These are phyloP conservation scores for Cyclotella choctawhatcheeana DNA, from an alignment of 108 stramenopile genomes.

Conservation along the genomic window DNA sequence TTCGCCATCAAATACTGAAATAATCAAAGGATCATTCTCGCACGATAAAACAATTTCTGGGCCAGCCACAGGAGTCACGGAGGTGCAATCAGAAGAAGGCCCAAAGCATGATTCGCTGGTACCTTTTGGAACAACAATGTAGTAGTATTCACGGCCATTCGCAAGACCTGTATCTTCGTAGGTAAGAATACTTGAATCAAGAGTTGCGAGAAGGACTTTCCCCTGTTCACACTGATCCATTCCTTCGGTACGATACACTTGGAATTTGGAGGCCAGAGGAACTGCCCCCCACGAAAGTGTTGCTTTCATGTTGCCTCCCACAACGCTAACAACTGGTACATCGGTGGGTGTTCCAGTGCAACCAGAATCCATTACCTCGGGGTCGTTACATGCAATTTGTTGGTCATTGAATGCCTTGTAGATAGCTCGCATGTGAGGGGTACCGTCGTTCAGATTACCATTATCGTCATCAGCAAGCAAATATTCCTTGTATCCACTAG, in stretches of 20 bases:
- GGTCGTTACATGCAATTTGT: conserved; percentile 23
- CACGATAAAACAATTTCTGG: neutral
- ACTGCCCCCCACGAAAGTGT: conserved; percentile 9
- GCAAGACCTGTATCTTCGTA: conserved; percentile 13
- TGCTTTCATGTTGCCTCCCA: neutral
- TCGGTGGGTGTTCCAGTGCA: neutral
- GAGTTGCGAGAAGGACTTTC: conserved; percentile 12
- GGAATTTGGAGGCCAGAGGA: neutral
- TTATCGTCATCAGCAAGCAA: conserved; percentile 17
- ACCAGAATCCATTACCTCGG: neutral
- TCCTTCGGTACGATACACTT: conserved; percentile 21
- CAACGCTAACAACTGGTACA: neutral
- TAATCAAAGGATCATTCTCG: neutral
- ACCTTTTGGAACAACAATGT: conserved; percentile 11
- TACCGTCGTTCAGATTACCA: neutral
- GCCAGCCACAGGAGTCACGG: neutral
- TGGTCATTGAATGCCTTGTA: conserved; percentile 5
- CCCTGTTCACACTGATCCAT: conserved; percentile 8
- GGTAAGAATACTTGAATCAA: neutral
- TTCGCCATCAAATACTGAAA: neutral
- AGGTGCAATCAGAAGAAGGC: neutral
- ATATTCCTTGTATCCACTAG: conserved; percentile 14
- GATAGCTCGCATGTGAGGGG: conserved; percentile 3
- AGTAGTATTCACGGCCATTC: conserved; percentile 20
- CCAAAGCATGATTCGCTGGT: neutral